phyloP scores from a whole-genome alignment of 2,329 filamentous ascomycete genomes.

The Pleurostoma richardsiae region DNA sequence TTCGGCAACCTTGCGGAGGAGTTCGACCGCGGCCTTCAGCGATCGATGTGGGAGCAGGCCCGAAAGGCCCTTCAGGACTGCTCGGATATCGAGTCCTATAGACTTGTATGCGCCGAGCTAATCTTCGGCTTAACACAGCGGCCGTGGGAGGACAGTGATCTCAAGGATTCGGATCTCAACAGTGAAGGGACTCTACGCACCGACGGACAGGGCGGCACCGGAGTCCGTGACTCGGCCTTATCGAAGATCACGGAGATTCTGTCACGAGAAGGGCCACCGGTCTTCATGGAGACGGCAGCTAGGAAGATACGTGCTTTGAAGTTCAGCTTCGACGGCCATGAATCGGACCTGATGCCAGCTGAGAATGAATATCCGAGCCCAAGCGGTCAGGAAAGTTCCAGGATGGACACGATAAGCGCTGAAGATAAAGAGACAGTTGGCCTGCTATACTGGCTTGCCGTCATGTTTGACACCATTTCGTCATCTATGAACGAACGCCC shows the following conservation, averaged over 20 bases:
- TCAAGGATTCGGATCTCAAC: neutral
- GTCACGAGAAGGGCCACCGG: slow-evolving; percentile 21
- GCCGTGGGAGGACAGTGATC: slow-evolving; percentile 14
- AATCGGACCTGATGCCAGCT: slow-evolving; percentile 1
- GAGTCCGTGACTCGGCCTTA: slow-evolving; percentile 2
- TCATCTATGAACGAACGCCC: slow-evolving; percentile 38
- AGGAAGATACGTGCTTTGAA: slow-evolving; percentile 33
- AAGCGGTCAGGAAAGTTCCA: neutral
- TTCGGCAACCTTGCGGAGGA: slow-evolving; percentile 17
- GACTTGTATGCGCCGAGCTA: slow-evolving; percentile 29
- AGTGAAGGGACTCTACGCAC: neutral
- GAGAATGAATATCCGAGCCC: neutral
- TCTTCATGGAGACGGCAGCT: slow-evolving; percentile 29
- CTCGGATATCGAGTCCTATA: slow-evolving; percentile 27
- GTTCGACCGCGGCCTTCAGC: slow-evolving; percentile 30
- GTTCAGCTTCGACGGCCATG: slow-evolving; percentile 21
- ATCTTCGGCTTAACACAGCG: slow-evolving; percentile 31
- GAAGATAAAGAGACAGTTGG: slow-evolving; percentile 38
- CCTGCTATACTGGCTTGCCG: slow-evolving; percentile 48
- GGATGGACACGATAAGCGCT: neutral
- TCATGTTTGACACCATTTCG: slow-evolving; percentile 10
- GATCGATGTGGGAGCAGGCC: slow-evolving; percentile 31
- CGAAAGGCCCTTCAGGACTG: slow-evolving; percentile 27
- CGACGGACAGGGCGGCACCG: neutral
- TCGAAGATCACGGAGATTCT: slow-evolving; percentile 10